Evolutionary conservation across 2,329 filamentous ascomycete genomes (phyloP).

Genomic region (Calonectria pteridis): DNA sequence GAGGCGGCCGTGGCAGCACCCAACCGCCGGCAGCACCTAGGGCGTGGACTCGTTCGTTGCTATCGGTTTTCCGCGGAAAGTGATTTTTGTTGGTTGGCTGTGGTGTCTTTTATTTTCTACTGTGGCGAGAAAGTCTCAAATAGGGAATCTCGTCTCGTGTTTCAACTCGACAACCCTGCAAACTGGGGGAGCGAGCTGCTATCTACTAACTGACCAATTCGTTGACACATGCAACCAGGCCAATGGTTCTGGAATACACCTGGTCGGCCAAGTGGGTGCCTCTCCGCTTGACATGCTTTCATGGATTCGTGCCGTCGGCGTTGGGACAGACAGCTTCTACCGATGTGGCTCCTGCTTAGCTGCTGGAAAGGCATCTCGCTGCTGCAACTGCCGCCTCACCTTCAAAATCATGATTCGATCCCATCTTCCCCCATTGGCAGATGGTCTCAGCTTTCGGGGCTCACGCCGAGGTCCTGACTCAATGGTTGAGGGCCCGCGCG

Average conservation of each 20-base stretch:
- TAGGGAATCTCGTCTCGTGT: neutral
- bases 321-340: neutral
- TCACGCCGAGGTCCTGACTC: conserved; percentile 12
- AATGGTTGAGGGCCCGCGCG: conserved; percentile 5
- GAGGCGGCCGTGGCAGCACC: conserved; percentile 7
- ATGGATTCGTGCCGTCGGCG: neutral
- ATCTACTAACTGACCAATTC: neutral
- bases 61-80: neutral
- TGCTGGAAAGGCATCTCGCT: neutral
- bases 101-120: neutral
- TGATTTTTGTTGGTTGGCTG: neutral
- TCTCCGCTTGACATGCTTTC: neutral
- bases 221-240: neutral
- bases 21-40: neutral
- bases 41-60: neutral
- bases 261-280: neutral
- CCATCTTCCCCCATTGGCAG: conserved; percentile 11
- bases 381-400: conserved; percentile 5
- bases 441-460: conserved; percentile 21
- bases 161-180: conserved; percentile 1
- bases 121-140: neutral
- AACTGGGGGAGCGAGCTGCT: neutral
- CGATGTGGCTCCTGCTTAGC: neutral
- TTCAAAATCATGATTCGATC: conserved; percentile 14
- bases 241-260: neutral